phyloP scores from a whole-genome alignment of 192 early-diverging fungal species.

The Gryganskiella cystojenkinii region DNA sequence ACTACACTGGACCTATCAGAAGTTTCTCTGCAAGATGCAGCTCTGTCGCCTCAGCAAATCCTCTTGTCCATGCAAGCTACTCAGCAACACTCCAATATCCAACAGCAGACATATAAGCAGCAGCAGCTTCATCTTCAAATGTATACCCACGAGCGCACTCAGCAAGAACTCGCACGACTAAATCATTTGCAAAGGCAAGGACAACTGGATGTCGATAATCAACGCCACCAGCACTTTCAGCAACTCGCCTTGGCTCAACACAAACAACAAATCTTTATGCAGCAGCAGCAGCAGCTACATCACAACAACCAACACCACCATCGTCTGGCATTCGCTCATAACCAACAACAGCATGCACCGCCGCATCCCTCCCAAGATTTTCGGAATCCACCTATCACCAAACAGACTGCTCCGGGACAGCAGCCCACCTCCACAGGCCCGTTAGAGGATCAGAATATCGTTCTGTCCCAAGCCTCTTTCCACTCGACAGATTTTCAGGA shows the following conservation, averaged over 20 bases:
- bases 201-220: slow-evolving; percentile 15
- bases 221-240: slow-evolving; percentile 32
- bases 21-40: not conserved
- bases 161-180: slow-evolving; percentile 27
- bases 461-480: not conserved
- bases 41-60: slow-evolving; percentile 15
- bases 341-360: slow-evolving; percentile 6
- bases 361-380: too few species aligned
- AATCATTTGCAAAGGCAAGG: slow-evolving; percentile 29
- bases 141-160: slow-evolving; percentile 42
- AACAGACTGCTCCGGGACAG: too few species aligned
- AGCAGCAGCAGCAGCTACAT: slow-evolving; percentile 11
- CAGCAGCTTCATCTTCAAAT: slow-evolving; percentile 33
- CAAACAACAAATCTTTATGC: slow-evolving; percentile 37
- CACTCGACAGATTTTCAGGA: slow-evolving; percentile 15
- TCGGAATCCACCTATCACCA: too few species aligned
- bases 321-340: slow-evolving; percentile 2
- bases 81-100: slow-evolving; percentile 19
- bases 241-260: slow-evolving; percentile 38
- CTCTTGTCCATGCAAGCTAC: slow-evolving; percentile 25
- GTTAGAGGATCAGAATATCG: too few species aligned
- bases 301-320: slow-evolving; percentile 5
- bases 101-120: slow-evolving; percentile 29
- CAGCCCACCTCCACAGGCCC: too few species aligned
- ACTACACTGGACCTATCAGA: not conserved